Evolutionary conservation across 495 filamentous ascomycete species (phyloP).

Genomic region (Podospora sp.): DNA sequence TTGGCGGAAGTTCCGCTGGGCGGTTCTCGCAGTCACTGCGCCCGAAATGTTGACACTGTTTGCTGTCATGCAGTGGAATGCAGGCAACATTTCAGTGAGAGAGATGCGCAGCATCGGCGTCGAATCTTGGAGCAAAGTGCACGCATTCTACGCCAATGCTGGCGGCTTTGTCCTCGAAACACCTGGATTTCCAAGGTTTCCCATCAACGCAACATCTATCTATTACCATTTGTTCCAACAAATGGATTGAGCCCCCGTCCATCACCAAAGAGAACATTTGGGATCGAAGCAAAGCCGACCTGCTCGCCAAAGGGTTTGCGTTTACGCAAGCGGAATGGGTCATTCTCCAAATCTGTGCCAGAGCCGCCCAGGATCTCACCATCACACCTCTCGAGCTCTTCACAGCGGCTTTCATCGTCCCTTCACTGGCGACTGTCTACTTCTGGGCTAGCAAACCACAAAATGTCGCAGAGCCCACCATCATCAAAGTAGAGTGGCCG

Average conservation of each 20-base stretch:
- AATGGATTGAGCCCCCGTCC: constrained; percentile 22
- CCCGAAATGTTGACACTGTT: constrained; percentile 26
- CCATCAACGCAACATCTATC: constrained; percentile 27
- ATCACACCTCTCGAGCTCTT: constrained; percentile 32
- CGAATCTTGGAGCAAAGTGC: constrained; percentile 18
- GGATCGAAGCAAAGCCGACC: constrained; percentile 32
- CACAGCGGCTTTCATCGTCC: constrained; percentile 32
- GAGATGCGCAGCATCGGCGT: constrained; percentile 23
- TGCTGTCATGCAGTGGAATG: constrained; percentile 24
- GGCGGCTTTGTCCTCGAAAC: constrained; percentile 31
- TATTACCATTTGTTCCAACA: constrained; percentile 25
- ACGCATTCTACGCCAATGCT: constrained; percentile 28
- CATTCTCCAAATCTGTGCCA: constrained; percentile 22
- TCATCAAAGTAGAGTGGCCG: constrained; percentile 12
- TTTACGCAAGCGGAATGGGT: constrained; percentile 25
- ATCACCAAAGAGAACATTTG: constrained; percentile 29
- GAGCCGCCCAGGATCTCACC: constrained; percentile 17
- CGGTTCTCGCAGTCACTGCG: constrained; percentile 17
- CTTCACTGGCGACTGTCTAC: constrained; percentile 36
- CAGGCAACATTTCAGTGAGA: constrained; percentile 22
- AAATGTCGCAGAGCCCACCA: constrained; percentile 29
- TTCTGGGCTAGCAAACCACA: constrained; percentile 46
- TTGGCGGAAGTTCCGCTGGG: constrained; percentile 22
- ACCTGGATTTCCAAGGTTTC: constrained; percentile 25
- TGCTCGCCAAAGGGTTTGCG: constrained; percentile 26